A percentile compares a stretch with the other conserved stretches of the same genome.
phyloP scores from a whole-genome alignment of 805 yeast genomes.

The Yamadazyma ubonensis region DNA sequence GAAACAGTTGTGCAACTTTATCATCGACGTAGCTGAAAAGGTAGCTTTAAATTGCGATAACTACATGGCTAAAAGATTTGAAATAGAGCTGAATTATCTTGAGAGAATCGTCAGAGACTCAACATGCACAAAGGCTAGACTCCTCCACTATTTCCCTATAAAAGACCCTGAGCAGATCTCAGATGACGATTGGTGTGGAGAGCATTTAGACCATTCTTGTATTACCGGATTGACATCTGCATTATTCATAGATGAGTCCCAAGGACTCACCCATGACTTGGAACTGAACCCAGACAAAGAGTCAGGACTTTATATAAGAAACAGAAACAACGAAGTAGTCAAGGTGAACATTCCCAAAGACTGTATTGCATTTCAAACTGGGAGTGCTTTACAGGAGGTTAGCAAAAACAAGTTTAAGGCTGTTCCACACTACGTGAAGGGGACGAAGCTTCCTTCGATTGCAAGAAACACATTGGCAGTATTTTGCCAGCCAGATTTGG shows the following conservation, averaged over 20 bases:
- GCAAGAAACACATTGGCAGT: constrained; percentile 60
- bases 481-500: constrained; percentile 59
- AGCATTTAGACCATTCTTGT: constrained; percentile 60
- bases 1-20: constrained; percentile 42
- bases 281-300: constrained; percentile 41
- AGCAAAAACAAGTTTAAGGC: constrained; percentile 51
- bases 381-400: constrained; percentile 53
- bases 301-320: constrained; percentile 52
- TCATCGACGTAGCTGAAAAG: constrained; percentile 46
- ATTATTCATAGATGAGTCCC: constrained; percentile 43
- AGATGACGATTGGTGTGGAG: constrained; percentile 58
- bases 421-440: constrained; percentile 57
- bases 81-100: constrained; percentile 38
- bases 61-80: constrained; percentile 31
- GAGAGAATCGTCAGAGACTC: constrained; percentile 47
- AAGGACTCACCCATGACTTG: constrained; percentile 22
- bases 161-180: constrained; percentile 4
- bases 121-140: constrained; percentile 56
- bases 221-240: constrained; percentile 60
- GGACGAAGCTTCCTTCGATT: constrained; percentile 32
- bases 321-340: constrained; percentile 43
- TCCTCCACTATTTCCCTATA: constrained; percentile 53
- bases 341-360: constrained; percentile 55
- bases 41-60: constrained; percentile 58
- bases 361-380: constrained; percentile 62